Evolutionary conservation across 345 rosid species (phyloP), one percentile per base, ranked within the genome.

Genomic region (Eucalyptus urophylla): DNA sequence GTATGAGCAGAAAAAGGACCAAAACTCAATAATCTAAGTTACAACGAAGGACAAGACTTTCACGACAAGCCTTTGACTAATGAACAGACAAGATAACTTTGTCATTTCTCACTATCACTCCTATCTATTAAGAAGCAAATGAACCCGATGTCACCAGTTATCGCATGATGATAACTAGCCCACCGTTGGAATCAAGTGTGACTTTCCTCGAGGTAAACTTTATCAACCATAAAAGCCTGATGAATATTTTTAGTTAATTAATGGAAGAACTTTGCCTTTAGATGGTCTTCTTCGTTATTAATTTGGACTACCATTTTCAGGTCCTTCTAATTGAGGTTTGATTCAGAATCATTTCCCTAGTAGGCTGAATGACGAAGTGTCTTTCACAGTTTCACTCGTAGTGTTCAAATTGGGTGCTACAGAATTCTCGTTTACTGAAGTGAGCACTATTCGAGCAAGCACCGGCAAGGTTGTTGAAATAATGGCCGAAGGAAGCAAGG

Each of bases 391-490:
- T 76, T 76, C 47, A 51, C 50, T 43, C 80, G 13, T 7, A 58
- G 22, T 76, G 45, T 76, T 76, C 5, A 40, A 76, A 76, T 76
- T 76, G 83, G 83, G 47, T 76, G 47, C 85, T 62, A 45, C 62
- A 88, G 88, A 80, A 88, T 81, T 92, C 80, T 37, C 80, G 25
- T 87, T 49, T 86, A 80, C 85, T 31, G 88, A 65, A 53, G 92
- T 97, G 87, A 94, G 85, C 88, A 91, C 99, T 89, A 93, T 94
- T 62, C 95, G 93, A 90, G 99, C 99, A 87, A 97, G 99, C 94
- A 86, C 90, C 33, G 93, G 93, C 92, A 98, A 97, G 93, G 97
- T 98, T n/a, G n/a, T n/a, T n/a, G n/a, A n/a, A n/a, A n/a, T n/a
- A n/a, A n/a, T n/a, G n/a, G n/a, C n/a, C n/a, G n/a, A n/a, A n/a